Base-by-base conservation (phyloP, 1,284 basidiomycete species). In the Malassezia pachydermatis region DNA sequence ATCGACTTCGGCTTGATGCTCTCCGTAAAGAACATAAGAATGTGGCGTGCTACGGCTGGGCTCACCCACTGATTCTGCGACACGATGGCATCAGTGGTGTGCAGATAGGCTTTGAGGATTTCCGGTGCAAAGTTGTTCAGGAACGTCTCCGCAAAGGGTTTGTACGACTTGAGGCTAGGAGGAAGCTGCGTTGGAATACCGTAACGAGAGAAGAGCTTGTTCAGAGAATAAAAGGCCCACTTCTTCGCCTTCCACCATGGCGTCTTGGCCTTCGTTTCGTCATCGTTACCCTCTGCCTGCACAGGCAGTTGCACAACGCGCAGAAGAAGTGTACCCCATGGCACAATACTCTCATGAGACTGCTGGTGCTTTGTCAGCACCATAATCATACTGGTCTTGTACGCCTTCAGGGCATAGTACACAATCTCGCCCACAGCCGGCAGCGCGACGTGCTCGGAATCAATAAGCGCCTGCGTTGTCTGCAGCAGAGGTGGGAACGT, bases 181-280 rank as follows among this genome's bases (percentile, higher is more conserved):
- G 65, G 57, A 5, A 71, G 58, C 48, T 71, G 68, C 23, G 63
- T 62, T 0, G 68, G 68, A 46, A 65, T 71, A 16, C 68, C 68
- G 45, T 65, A 71, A 17, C 63, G 57, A 11, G 51, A 56, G 42
- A 69, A 69, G 40, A 71, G 65, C 51, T 62, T 63, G 62, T 70
- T 70, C 48, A 71, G 62, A 29, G 63, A 59, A 57, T 60, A 63
- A 60, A 60, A 67, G 11, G 68, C 63, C 68, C 68, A 71, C 55
- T 71, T 71, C 55, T 71, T 71, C 24, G 68, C 67, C 57, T 65
- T 67, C 63, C 63, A 69, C 68, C 68, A 71, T 3, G 57, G 49
- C 30, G 54, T 42, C 16, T 45, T 30, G 47, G 63, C 56, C 17
- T 50, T 42, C 25, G 50, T 58, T 16, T 52, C 50, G 5, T 33